Evolutionary conservation across 164 flowering plant genomes (phyloP), one percentile per base, ranked within the genome.

Genomic region (Santalum album): DNA sequence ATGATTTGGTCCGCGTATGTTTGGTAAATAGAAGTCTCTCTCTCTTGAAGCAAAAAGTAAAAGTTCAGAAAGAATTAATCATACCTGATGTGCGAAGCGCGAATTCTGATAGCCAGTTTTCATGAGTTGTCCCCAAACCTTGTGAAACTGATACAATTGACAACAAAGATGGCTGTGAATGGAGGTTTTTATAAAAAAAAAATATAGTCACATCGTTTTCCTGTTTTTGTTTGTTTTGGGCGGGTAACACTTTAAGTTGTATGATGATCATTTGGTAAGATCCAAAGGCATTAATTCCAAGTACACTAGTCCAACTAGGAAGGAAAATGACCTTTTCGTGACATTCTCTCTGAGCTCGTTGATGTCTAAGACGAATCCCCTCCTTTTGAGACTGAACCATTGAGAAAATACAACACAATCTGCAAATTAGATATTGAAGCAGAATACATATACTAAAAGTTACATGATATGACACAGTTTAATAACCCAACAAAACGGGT

Each of bases 81-180:
- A 34, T 51, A 88, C 98, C 89, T 88, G 98, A 77, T 91, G 98
- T 10, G 98, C 98, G 68, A 91, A 91, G 60, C 98, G 95, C 27
- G 98, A 91, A 55, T 86, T 91, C 65, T 91, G 96, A 64, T 80
- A 88, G n/a, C 98, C 98, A 14, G 98, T 83, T 77, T 91, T 91
- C 96, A 91, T 78, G 47, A 91, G 94, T 39, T 91, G 98, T 58
- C 98, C 98, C 98, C 98, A 91, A 36, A 84, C 81, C 67, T 70
- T 74, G 75, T 91, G 98, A 67, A 86, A 91, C 98, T 91, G 82
- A 25, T 64, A 58, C 34, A 53, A 18, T 61, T 47, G 18, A 34
- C 3, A 34, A 22, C 0, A 38, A n/a, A 43, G 22, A 50, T 16
- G 9, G 34, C 4, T 3, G 9, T 4, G 9, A 29, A 29, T 3